A percentile compares a stretch with the other conserved stretches of the same genome.
These are phyloP conservation scores for Ophiostoma sp. DNA, from an alignment of 2,329 filamentous ascomycete genomes.

Conservation along the genomic window DNA sequence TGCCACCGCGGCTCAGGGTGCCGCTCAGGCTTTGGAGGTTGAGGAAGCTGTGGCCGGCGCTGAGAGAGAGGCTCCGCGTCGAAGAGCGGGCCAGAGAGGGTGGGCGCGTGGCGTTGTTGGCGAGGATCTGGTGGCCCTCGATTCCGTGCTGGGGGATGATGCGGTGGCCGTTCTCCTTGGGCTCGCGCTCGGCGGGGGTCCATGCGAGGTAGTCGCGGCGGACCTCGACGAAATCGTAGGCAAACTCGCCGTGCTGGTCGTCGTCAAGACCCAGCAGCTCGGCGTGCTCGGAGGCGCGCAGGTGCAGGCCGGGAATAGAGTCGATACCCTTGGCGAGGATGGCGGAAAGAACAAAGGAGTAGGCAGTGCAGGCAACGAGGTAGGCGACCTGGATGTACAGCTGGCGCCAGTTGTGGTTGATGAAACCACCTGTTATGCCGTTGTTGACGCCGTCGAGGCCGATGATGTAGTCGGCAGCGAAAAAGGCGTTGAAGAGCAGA, in stretches of 20 bases:
- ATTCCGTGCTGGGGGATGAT: constrained; percentile 68
- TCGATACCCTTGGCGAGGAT: constrained; percentile 71
- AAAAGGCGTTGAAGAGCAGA: constrained; percentile 67
- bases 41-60: neutral
- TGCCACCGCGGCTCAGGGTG: constrained; percentile 10
- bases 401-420: constrained; percentile 68
- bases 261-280: constrained; percentile 86
- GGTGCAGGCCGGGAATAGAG: constrained; percentile 68
- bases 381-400: constrained; percentile 78
- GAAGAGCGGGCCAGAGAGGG: neutral
- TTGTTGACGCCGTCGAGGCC: constrained; percentile 73
- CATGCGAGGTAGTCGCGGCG: constrained; percentile 83
- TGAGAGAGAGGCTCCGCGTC: neutral
- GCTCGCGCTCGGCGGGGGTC: constrained; percentile 69
- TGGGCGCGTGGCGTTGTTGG: constrained; percentile 15
- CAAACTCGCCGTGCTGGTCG: constrained; percentile 84
- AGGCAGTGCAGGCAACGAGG: constrained; percentile 60
- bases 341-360: constrained; percentile 69
- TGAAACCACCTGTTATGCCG: constrained; percentile 59
- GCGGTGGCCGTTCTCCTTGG: constrained; percentile 52
- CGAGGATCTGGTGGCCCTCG: constrained; percentile 60
- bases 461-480: constrained; percentile 64
- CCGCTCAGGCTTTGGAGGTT: neutral
- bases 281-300: constrained; percentile 74
- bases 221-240: constrained; percentile 86